Evolutionary conservation across 345 rosid species (phyloP), one percentile per base, ranked within the genome.

Genomic region (Iberis pinnata): DNA sequence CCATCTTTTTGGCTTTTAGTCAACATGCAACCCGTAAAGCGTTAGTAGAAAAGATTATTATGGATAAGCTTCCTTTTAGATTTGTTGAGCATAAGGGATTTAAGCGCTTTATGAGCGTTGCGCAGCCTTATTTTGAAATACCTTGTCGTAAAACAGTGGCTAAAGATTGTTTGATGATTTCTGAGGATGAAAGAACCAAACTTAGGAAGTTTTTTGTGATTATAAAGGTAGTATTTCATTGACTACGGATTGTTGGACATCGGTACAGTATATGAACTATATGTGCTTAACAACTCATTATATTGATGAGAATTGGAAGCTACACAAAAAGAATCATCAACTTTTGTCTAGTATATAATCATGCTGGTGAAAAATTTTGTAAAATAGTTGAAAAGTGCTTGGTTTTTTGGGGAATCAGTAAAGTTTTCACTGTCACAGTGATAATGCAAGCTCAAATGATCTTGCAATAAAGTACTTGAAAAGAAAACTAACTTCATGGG

Each of bases 361-460:
- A 55, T 27, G 18, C 1, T 25, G 17, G 26, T 10, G 27, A 41
- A 26, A 55, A 24, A 1, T 9, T 55, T 11, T 12, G 24, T 10
- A 54, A 16, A 25, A 15, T 24, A 17, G 15, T 40, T 15, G 25
- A 25, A 12, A 39, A 39, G 8, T 54, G 47, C 13, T 25, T n/a
- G 12, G 29, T 8, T 52, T 35, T 18, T 14, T 8, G 19, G 31
- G 19, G 13, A 19, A 52, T 36, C 14, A 20, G 1, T 35, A 36
- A 5, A 16, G n/a, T 20, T n/a, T 52, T 52, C 32, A 52, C 31
- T 16, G 14, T 25, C 5, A 47, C 19, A 13, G 52, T 47, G 3
- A 26, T 6, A 26, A 47, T 47, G 52, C 35, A n/a, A 47, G 52
- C 26, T 47, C 18, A 26, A 48, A 26, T 15, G 20, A 48, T 48